Conservation (phyloP, 148 eudicot genomes). For the Rheum nobile region DNA sequence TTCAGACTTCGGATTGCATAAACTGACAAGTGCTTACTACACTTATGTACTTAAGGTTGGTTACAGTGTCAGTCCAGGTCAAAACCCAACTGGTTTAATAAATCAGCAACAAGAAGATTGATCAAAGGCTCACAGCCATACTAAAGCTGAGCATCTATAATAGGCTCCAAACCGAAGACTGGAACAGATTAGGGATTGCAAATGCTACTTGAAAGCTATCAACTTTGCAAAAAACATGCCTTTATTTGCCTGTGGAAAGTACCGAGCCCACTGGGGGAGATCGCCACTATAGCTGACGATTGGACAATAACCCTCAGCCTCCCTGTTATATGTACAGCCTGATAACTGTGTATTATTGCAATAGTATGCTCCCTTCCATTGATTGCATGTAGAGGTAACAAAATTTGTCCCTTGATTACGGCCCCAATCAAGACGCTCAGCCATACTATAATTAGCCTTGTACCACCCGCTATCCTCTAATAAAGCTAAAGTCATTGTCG, state of each 20-base stretch:
- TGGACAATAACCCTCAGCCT: slow-evolving; percentile 98
- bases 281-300: slow-evolving; percentile 68
- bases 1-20: neutral
- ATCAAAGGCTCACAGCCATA: neutral
- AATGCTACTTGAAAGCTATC: neutral
- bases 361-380: slow-evolving; percentile 94
- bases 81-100: neutral
- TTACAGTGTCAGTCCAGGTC: neutral
- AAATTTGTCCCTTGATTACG: slow-evolving; percentile 89
- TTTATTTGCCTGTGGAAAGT: slow-evolving; percentile 90
- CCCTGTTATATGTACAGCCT: slow-evolving; percentile 95
- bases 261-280: slow-evolving; percentile 93
- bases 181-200: neutral
- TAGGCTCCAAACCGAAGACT: neutral
- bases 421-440: slow-evolving; percentile 96
- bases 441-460: slow-evolving; percentile 91
- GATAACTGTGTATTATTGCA: slow-evolving; percentile 91
- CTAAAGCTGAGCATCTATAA: neutral
- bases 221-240: slow-evolving; percentile 23
- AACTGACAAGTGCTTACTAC: neutral
- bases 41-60: neutral
- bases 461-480: slow-evolving; percentile 99
- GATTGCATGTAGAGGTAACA: slow-evolving; percentile 71
- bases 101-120: neutral
- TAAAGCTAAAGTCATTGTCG: slow-evolving; percentile 87